Evolutionary conservation across 2,329 filamentous ascomycete genomes (phyloP).

Genomic region (Microcyclosporella mali): DNA sequence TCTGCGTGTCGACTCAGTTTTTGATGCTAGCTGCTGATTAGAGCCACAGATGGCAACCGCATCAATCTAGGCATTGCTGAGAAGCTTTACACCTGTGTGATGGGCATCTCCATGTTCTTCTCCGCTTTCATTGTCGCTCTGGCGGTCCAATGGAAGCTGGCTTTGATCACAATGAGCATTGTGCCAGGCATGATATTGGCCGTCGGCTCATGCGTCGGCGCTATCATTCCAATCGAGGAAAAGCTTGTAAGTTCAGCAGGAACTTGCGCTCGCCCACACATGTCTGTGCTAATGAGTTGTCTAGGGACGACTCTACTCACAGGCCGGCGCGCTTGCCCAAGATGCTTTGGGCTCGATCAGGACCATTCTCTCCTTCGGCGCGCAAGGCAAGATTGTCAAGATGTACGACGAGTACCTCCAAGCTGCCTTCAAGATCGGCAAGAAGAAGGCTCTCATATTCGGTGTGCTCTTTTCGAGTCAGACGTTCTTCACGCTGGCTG

Average conservation of each 20-base stretch:
- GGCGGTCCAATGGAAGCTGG: constrained; percentile 38
- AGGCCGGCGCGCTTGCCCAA: constrained; percentile 42
- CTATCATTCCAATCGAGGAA: constrained; percentile 33
- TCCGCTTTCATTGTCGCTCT: constrained; percentile 38
- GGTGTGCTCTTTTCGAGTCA: constrained; percentile 36
- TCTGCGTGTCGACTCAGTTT: background rate
- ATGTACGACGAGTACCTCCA: constrained; percentile 39
- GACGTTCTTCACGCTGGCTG: constrained; percentile 37
- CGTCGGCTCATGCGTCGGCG: constrained; percentile 26
- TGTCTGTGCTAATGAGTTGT: background rate
- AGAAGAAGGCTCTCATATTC: constrained; percentile 39
- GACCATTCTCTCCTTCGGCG: constrained; percentile 45
- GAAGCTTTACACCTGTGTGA: constrained; percentile 31
- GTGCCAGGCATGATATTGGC: constrained; percentile 39
- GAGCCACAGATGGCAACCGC: constrained; percentile 24
- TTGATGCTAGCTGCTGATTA: background rate
- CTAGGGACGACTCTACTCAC: constrained; percentile 31
- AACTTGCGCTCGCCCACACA: background rate
- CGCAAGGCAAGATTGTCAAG: constrained; percentile 35
- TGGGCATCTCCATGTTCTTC: constrained; percentile 33
- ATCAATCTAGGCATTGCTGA: constrained; percentile 37
- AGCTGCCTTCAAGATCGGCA: constrained; percentile 38
- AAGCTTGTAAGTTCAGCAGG: constrained; percentile 15
- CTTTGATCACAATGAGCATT: constrained; percentile 42
- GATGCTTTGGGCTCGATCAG: constrained; percentile 45